phyloP scores from a whole-genome alignment of 306 rosid species.

The Rubus idaeus region DNA sequence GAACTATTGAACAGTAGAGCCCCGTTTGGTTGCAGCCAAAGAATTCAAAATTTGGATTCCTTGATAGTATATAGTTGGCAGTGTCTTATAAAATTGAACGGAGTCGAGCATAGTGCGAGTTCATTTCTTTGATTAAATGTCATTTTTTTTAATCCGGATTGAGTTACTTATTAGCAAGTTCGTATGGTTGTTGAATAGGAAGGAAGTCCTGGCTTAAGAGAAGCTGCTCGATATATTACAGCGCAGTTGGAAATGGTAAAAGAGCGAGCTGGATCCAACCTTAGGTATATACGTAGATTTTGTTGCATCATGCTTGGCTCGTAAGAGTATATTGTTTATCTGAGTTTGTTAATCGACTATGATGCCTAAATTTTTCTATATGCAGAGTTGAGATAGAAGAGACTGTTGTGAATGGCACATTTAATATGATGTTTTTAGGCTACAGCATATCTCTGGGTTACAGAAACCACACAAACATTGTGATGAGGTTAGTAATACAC shows the following conservation, averaged over 20 bases:
- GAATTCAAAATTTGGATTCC: neutral
- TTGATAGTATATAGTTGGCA: neutral
- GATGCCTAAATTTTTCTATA: conserved; percentile 1
- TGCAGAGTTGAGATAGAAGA: conserved; percentile 94
- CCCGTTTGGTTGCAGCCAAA: neutral
- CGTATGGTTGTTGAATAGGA: conserved; percentile 52
- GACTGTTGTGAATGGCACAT: conserved; percentile 79
- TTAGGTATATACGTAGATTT: conserved; percentile 44
- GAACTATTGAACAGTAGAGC: neutral
- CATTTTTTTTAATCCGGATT: neutral
- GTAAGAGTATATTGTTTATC: conserved; percentile 1
- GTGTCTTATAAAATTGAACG: too few relatives aligned
- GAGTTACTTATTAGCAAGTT: conserved; percentile 26
- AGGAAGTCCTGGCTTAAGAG: conserved; percentile 87
- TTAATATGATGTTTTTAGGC: conserved; percentile 84
- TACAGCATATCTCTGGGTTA: conserved; percentile 75
- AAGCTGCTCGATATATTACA: conserved; percentile 76
- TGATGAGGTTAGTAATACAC: conserved; percentile 60
- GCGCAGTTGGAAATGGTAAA: conserved; percentile 63
- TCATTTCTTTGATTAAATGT: neutral
- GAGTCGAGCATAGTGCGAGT: neutral
- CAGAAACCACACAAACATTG: conserved; percentile 75
- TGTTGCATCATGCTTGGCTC: neutral
- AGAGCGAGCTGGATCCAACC: conserved; percentile 60
- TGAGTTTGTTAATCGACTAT: conserved; percentile 18